Conservation (phyloP, 2,329 filamentous ascomycete species). For the Elsinoe ampelina region DNA sequence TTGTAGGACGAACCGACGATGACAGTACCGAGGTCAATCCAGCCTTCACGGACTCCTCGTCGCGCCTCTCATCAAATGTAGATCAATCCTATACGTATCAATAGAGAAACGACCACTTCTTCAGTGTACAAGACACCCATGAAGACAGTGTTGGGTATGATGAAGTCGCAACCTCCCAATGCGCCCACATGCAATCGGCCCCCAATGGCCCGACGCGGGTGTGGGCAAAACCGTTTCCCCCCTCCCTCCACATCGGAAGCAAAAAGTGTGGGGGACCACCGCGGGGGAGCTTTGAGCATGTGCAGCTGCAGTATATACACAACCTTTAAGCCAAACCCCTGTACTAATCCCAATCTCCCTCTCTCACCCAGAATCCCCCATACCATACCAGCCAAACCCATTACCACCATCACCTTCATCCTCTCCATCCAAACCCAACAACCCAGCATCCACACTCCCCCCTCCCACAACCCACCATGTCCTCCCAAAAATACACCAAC, state of each 20-base stretch:
- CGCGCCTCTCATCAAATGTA: too few relatives aligned
- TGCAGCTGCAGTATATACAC: not conserved
- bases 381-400: not conserved
- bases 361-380: not conserved
- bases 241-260: constrained; percentile 1
- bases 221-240: not conserved
- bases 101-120: too few relatives aligned
- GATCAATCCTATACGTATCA: too few relatives aligned
- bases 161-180: too few relatives aligned
- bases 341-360: not conserved
- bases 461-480: not conserved
- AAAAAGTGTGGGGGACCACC: not conserved
- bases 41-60: too few relatives aligned
- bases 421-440: not conserved
- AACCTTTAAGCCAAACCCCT: not conserved
- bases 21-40: too few relatives aligned
- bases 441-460: not conserved
- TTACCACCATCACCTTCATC: not conserved
- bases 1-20: too few relatives aligned
- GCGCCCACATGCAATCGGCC: not conserved
- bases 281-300: not conserved
- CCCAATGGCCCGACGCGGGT: not conserved
- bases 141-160: too few relatives aligned
- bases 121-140: too few relatives aligned
- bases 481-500: not conserved